phyloP scores from a whole-genome alignment of 305 asterid genomes.

The Fraxinus dipetala region DNA sequence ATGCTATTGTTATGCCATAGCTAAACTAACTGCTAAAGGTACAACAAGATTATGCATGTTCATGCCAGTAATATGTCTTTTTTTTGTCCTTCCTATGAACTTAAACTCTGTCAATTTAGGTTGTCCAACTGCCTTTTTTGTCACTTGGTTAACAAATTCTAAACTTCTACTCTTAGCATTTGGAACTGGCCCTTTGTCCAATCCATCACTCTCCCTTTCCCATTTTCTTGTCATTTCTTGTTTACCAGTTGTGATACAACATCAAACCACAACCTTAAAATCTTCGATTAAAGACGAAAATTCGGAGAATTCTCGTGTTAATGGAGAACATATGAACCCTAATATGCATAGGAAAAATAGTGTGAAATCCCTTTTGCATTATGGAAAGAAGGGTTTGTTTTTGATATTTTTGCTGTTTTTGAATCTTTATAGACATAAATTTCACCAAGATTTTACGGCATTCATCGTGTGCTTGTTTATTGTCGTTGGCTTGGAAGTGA shows the following conservation, averaged over 20 bases:
- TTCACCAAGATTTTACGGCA: conserved; percentile 16
- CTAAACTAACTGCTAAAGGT: conserved; percentile 37
- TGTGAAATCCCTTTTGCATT: neutral
- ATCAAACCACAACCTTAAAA: conserved; percentile 8
- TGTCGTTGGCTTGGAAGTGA: conserved; percentile 29
- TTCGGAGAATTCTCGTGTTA: neutral
- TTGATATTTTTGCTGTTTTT: conserved; percentile 21
- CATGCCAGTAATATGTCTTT: conserved; percentile 35
- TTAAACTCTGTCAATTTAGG: conserved; percentile 33
- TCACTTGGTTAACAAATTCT: conserved; percentile 47
- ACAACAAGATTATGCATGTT: conserved; percentile 35
- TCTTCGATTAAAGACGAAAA: neutral
- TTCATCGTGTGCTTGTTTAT: conserved; percentile 29
- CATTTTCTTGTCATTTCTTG: conserved; percentile 33
- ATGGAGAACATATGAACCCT: neutral
- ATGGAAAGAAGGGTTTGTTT: neutral
- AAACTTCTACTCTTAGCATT: conserved; percentile 50
- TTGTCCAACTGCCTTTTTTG: conserved; percentile 33
- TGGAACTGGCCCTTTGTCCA: conserved; percentile 43
- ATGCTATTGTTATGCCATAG: conserved; percentile 37
- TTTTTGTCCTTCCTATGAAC: conserved; percentile 38
- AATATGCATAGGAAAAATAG: neutral
- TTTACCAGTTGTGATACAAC: conserved; percentile 33
- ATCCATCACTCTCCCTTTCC: conserved; percentile 38
- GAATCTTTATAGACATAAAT: conserved; percentile 9